Evolutionary conservation across 495 filamentous ascomycete species (phyloP).

Genomic region (Aspergillus asperescens): DNA sequence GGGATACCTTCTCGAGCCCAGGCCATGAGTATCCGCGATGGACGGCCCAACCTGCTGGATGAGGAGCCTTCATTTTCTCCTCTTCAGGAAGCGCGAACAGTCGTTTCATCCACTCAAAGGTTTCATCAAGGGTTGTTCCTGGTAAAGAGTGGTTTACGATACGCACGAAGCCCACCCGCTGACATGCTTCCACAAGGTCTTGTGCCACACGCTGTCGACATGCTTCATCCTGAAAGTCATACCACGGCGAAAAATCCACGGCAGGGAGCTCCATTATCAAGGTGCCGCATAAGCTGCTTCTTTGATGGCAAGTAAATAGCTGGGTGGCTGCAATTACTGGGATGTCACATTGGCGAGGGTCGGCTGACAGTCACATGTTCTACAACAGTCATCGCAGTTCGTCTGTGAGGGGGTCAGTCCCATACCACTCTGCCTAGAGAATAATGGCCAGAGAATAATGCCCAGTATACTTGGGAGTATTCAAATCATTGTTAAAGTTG

Average conservation of each 20-base stretch:
- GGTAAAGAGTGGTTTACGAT: constrained; percentile 52
- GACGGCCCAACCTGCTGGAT: constrained; percentile 50
- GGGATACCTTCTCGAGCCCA: constrained; percentile 60
- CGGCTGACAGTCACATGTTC: constrained; percentile 14
- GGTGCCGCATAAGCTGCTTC: no score
- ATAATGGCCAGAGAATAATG: not conserved
- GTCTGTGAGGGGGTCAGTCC: not conserved
- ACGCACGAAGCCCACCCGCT: constrained; percentile 55
- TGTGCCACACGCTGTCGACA: constrained; percentile 40
- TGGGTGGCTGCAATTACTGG: no score
- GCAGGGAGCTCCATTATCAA: constrained; percentile 39
- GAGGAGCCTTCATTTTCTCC: constrained; percentile 52
- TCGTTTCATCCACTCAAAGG: constrained; percentile 48
- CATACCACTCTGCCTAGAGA: not conserved
- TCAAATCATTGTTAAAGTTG: no score
- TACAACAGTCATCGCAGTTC: not conserved
- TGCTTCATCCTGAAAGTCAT: constrained; percentile 18
- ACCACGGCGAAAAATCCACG: constrained; percentile 50
- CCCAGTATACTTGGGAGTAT: no score
- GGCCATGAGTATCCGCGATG: constrained; percentile 65
- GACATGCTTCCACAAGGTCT: constrained; percentile 49
- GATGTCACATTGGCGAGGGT: not conserved
- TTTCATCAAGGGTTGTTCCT: constrained; percentile 42
- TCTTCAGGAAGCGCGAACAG: constrained; percentile 43
- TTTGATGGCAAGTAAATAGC: no score